phyloP scores from a whole-genome alignment of 306 rosid species.

The Ziziphus jujuba region DNA sequence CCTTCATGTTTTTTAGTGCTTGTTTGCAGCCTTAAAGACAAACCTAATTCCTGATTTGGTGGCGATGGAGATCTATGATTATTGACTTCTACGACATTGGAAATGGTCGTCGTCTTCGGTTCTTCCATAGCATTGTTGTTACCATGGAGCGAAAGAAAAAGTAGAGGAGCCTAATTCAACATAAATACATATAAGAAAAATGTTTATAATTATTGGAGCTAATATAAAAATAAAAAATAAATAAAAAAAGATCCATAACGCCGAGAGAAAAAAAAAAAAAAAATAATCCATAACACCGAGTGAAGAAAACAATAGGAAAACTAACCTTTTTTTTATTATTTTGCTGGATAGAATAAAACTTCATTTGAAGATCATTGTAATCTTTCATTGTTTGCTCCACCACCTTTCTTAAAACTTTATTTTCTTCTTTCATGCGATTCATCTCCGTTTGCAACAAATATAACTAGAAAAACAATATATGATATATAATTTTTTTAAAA shows the following conservation, averaged over 20 bases:
- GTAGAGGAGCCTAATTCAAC: conserved; percentile 50
- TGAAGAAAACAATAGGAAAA: not conserved
- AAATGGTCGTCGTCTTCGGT: conserved; percentile 19
- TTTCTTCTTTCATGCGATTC: conserved; percentile 86
- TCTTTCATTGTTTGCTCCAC: conserved; percentile 86
- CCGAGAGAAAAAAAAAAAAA: not conserved
- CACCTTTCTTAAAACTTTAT: conserved; percentile 61
- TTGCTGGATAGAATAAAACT: conserved; percentile 57
- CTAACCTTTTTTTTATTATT: conserved; percentile 56
- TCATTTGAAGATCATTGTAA: conserved; percentile 70
- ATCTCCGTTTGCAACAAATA: conserved; percentile 65
- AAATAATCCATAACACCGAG: not conserved
- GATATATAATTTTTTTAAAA: not conserved
- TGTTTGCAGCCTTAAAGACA: conserved; percentile 64
- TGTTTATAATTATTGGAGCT: not conserved
- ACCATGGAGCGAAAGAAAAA: conserved; percentile 51
- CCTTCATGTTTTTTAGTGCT: conserved; percentile 28
- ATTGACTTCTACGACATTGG: conserved; percentile 25
- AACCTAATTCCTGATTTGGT: conserved; percentile 53
- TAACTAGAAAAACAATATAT: conserved; percentile 32
- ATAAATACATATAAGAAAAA: not conserved
- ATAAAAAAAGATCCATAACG: not conserved
- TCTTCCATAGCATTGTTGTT: conserved; percentile 33
- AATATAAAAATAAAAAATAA: not conserved
- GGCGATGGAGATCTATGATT: conserved; percentile 29